Conservation (phyloP, 345 rosid species). For the Barbarea vulgaris region DNA sequence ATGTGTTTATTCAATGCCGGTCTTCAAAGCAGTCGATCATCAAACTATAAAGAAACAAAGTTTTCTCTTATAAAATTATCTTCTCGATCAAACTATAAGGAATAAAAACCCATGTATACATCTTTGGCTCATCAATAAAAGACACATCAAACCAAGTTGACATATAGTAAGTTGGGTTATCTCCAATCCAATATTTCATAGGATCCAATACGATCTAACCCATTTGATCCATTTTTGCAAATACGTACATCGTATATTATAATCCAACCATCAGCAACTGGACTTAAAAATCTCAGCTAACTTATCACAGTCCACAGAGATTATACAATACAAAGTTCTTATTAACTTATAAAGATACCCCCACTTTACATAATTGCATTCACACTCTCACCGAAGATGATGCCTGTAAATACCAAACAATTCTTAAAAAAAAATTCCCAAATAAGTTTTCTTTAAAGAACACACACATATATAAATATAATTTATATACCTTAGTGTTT, state of each 20-base stretch:
- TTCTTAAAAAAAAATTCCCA: not conserved
- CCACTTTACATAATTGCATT: not conserved
- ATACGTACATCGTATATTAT: too few species aligned
- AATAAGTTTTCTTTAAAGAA: not conserved
- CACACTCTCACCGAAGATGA: slow-evolving; percentile 65
- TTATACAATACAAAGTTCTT: too few species aligned
- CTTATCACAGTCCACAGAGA: too few species aligned
- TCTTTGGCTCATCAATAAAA: too few species aligned
- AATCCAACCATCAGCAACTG: too few species aligned
- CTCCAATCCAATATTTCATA: not conserved
- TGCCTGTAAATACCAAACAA: slow-evolving; percentile 58
- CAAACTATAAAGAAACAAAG: not conserved
- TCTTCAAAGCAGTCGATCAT: not conserved
- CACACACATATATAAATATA: not conserved
- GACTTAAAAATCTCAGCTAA: too few species aligned
- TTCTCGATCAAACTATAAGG: too few species aligned
- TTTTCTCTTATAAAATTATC: not conserved
- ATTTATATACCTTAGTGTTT: slow-evolving; percentile 63
- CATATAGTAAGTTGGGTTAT: not conserved
- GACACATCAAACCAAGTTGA: too few species aligned
- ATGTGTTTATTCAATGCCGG: not conserved
- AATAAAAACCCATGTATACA: too few species aligned
- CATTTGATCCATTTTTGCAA: not conserved
- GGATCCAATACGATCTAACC: not conserved
- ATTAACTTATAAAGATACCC: too few species aligned